Evolutionary conservation across 2,329 filamentous ascomycete species (phyloP).

Genomic region (Phyllosticta citrichinensis): DNA sequence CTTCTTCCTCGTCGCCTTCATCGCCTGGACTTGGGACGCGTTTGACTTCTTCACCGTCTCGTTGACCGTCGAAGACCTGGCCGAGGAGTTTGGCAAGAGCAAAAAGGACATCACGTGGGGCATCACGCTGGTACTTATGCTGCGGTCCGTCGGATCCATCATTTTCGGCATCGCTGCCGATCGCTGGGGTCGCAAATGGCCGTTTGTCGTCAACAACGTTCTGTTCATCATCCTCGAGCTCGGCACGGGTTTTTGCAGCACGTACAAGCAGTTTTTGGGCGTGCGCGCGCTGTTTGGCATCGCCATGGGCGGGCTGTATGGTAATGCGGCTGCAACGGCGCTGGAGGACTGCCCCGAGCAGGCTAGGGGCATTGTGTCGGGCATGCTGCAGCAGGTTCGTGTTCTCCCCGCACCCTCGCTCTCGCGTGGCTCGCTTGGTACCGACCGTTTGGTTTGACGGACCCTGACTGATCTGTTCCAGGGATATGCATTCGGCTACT

Average conservation of each 20-base stretch:
- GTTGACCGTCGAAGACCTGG: constrained; percentile 44
- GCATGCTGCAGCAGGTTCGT: constrained; percentile 46
- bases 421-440: not conserved
- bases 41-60: constrained; percentile 56
- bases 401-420: constrained; percentile 3
- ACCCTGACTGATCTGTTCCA: not conserved
- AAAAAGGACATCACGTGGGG: constrained; percentile 53
- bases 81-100: constrained; percentile 42
- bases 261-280: constrained; percentile 48
- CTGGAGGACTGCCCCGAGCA: constrained; percentile 51
- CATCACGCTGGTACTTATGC: constrained; percentile 42
- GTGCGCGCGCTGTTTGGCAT: constrained; percentile 52
- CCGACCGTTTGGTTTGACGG: not conserved
- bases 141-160: constrained; percentile 49
- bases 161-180: constrained; percentile 46
- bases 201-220: constrained; percentile 49
- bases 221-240: constrained; percentile 53
- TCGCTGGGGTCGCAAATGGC: constrained; percentile 47
- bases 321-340: constrained; percentile 52
- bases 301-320: constrained; percentile 55
- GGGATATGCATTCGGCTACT: constrained; percentile 54
- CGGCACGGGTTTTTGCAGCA: constrained; percentile 49
- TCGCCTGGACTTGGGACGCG: constrained; percentile 41
- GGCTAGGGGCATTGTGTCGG: constrained; percentile 50
- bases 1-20: constrained; percentile 42